Base-by-base conservation (phyloP, 768 basidiomycete genomes). In the Lentinula boryana region DNA sequence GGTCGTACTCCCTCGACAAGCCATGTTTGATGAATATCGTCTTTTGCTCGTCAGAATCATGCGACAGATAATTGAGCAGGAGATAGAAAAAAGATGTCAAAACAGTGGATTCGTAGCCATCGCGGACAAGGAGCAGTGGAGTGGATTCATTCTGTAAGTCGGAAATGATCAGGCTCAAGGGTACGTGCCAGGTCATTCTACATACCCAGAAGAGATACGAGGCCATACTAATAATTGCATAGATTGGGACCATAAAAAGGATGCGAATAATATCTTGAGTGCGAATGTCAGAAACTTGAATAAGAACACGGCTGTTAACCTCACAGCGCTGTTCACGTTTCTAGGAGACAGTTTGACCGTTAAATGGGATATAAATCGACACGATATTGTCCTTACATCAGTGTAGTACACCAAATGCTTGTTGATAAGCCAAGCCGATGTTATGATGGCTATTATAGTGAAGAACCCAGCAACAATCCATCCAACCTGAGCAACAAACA, bases 51-150 rank as follows among this genome's bases (percentile, higher is more conserved):
- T 82, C 81, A 4, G 76, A 69, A 63, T 86, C 79, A 46, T 82
- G 84, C 0, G 87, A 88, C 12, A 91, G 71, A 73, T 89, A 91
- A 60, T 78, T 78, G 55, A 91, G 76, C 32, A 93, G 78, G 35
- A 93, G 79, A 67, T 89, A 90, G 72, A 93, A 91, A 77, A 91
- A 91, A 2, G 88, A 78, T 0, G 85, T 87, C 62, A 93, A 74
- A 12, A 91, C 85, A 41, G 86, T 83, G 10, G 88, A 83, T 75
- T 91, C 90, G 71, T 91, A 92, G 63, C 82, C 80, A 68, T 91
- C 89, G 49, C 89, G 81, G 56, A 89, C 70, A 49, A 91, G 80
- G 44, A 89, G 79, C 31, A 89, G 73, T 3, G 87, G 85, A 0
- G 88, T 86, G 1, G 89, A 80, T 59, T 89, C 81, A 62, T 87